Percentiles rank a stretch among this genome's conserved stretches.
Evolutionary conservation across 192 early-diverging fungal species (phyloP).

Genomic region (Coemansia sp.): DNA sequence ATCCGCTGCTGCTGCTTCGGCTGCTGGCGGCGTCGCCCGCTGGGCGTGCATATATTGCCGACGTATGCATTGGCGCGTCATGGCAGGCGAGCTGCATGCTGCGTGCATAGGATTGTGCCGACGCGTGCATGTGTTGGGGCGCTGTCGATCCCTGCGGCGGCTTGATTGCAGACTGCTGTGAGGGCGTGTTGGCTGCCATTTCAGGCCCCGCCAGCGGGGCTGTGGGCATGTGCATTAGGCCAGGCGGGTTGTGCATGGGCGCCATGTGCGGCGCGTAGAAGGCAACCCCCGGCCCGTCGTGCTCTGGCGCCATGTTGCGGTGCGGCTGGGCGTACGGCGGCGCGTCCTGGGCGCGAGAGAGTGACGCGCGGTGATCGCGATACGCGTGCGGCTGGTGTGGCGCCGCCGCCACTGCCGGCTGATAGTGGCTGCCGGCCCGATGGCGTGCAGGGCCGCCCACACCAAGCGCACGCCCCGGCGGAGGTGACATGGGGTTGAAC

Average conservation of each 20-base stretch:
- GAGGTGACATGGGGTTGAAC: constrained; percentile 12
- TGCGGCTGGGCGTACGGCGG: constrained; percentile 2
- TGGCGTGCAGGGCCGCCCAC: constrained; percentile 12
- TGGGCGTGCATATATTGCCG: constrained; percentile 52
- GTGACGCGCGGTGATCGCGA: constrained; percentile 13
- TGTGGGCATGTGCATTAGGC: constrained; percentile 10
- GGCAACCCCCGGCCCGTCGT: constrained; percentile 5
- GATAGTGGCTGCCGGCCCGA: constrained; percentile 13
- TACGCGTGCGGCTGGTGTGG: constrained; percentile 9
- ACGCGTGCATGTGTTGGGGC: constrained; percentile 48
- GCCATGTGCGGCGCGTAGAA: constrained; percentile 3
- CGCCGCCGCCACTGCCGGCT: not conserved
- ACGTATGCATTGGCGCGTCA: constrained; percentile 20
- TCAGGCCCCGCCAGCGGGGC: constrained; percentile 5
- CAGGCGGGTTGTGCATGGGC: constrained; percentile 14
- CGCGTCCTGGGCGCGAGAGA: constrained; percentile 1
- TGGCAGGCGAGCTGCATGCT: constrained; percentile 29
- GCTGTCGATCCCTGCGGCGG: constrained; percentile 38
- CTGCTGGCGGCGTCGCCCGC: constrained; percentile 27
- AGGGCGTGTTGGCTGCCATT: not conserved
- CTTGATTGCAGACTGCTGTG: constrained; percentile 7
- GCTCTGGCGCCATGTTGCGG: constrained; percentile 3
- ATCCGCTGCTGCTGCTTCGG: constrained; percentile 17
- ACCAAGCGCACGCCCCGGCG: constrained; percentile 7
- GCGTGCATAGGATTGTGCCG: constrained; percentile 44